These are phyloP conservation scores for Ceratocystis cacaofunesta DNA, from an alignment of 2,329 filamentous ascomycete species.

Conservation along the genomic window DNA sequence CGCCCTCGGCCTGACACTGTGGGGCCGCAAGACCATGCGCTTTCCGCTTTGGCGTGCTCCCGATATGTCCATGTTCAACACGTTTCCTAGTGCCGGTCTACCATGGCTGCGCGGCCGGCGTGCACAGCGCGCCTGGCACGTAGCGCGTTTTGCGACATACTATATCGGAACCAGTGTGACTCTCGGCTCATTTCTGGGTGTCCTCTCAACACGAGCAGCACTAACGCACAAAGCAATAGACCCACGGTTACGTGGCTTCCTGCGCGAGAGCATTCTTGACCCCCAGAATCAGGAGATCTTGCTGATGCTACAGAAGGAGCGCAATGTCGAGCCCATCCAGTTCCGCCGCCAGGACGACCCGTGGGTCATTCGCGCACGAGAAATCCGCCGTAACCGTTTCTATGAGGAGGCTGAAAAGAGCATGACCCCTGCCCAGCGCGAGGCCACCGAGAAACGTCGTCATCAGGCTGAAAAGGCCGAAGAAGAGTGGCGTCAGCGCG, in stretches of 20 bases:
- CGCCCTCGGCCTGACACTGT: conserved; percentile 21
- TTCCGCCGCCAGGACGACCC: conserved; percentile 17
- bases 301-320: conserved; percentile 16
- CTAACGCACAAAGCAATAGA: conserved; percentile 22
- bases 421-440: conserved; percentile 14
- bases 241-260: conserved; percentile 22
- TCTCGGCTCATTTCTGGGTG: conserved; percentile 22
- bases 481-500: conserved; percentile 12
- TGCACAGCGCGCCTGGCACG: conserved; percentile 26
- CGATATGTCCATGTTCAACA: conserved; percentile 18
- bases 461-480: conserved; percentile 9
- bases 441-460: conserved; percentile 9
- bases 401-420: conserved; percentile 14
- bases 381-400: conserved; percentile 16
- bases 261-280: conserved; percentile 18
- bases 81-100: conserved; percentile 21
- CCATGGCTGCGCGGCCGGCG: conserved; percentile 21
- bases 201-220: conserved; percentile 21
- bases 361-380: conserved; percentile 12
- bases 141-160: conserved; percentile 25
- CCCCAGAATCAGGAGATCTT: conserved; percentile 17
- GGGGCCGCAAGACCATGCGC: conserved; percentile 24
- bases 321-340: conserved; percentile 12
- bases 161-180: conserved; percentile 20
- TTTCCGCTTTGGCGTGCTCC: conserved; percentile 30